phyloP scores from a whole-genome alignment of 2,329 filamentous ascomycete species.

The Phyllosticta citribraziliensis region DNA sequence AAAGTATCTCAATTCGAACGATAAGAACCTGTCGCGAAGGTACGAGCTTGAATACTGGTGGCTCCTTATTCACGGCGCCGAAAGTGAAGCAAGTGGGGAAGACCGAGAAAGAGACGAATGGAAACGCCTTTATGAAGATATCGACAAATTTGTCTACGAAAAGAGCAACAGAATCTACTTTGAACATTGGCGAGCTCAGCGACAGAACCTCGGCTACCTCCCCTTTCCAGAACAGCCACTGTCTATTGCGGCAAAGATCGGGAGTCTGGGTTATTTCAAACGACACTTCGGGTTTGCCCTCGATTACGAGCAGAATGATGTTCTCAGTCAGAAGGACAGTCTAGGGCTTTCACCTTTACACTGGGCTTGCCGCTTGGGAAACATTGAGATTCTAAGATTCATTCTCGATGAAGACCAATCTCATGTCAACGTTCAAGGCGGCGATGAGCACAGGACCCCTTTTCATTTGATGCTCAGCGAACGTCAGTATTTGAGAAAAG shows the following conservation, averaged over 20 bases:
- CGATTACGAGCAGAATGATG: neutral
- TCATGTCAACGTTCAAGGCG: neutral
- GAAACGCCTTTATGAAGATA: neutral
- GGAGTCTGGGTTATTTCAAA: neutral
- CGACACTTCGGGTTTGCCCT: neutral
- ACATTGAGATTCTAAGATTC: neutral
- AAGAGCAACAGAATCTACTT: neutral
- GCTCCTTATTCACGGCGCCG: neutral
- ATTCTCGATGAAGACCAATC: neutral
- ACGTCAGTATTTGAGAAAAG: no score
- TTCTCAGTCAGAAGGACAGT: neutral
- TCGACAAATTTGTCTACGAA: neutral
- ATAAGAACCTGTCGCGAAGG: neutral
- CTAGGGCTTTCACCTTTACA: neutral
- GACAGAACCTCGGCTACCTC: no score
- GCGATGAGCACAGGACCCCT: no score
- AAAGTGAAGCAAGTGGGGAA: neutral
- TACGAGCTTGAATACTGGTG: neutral
- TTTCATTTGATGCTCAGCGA: no score
- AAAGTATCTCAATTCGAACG: neutral
- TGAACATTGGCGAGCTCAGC: neutral
- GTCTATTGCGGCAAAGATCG: neutral
- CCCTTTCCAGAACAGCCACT: neutral
- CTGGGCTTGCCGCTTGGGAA: neutral
- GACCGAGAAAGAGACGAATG: neutral